Conservation (phyloP, 2,329 filamentous ascomycete genomes). For the Exophiala sp. region DNA sequence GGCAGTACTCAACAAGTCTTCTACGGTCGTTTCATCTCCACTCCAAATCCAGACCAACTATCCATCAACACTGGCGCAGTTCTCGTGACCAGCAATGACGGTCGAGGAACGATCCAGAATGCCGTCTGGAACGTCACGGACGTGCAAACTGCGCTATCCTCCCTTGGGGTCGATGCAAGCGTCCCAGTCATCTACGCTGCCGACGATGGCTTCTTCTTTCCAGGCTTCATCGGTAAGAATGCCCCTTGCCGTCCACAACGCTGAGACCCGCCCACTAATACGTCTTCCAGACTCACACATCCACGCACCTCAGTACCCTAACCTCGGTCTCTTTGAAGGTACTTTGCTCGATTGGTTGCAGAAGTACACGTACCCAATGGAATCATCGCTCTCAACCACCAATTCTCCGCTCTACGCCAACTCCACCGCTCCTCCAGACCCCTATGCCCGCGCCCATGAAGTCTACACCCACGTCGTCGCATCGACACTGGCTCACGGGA, state of each 20-base stretch:
- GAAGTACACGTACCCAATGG: slow-evolving; percentile 91
- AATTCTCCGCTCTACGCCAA: slow-evolving; percentile 19
- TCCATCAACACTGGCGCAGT: slow-evolving; percentile 13
- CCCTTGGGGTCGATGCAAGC: not conserved
- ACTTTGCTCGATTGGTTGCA: slow-evolving; percentile 91
- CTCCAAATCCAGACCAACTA: slow-evolving; percentile 12
- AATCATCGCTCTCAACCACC: slow-evolving; percentile 62
- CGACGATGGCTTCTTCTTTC: slow-evolving; percentile 8
- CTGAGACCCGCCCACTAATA: not conserved
- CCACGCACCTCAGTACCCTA: slow-evolving; percentile 92
- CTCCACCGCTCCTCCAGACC: slow-evolving; percentile 25
- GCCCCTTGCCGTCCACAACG: not conserved
- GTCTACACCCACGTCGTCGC: slow-evolving; percentile 77
- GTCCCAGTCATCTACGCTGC: slow-evolving; percentile 5
- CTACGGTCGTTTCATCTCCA: slow-evolving; percentile 21
- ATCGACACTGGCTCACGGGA: slow-evolving; percentile 81
- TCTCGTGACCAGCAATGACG: slow-evolving; percentile 12
- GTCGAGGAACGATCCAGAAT: slow-evolving; percentile 4
- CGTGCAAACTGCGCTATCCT: not conserved
- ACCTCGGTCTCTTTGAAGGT: slow-evolving; percentile 88
- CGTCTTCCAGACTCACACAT: slow-evolving; percentile 55
- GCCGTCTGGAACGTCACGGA: slow-evolving; percentile 12
- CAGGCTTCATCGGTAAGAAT: not conserved
- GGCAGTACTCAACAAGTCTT: slow-evolving; percentile 9
- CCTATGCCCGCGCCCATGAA: slow-evolving; percentile 58